These are phyloP conservation scores for cucumber (Cucumis sativus) DNA, from an alignment of 306 rosid genomes.

Conservation along the genomic window DNA sequence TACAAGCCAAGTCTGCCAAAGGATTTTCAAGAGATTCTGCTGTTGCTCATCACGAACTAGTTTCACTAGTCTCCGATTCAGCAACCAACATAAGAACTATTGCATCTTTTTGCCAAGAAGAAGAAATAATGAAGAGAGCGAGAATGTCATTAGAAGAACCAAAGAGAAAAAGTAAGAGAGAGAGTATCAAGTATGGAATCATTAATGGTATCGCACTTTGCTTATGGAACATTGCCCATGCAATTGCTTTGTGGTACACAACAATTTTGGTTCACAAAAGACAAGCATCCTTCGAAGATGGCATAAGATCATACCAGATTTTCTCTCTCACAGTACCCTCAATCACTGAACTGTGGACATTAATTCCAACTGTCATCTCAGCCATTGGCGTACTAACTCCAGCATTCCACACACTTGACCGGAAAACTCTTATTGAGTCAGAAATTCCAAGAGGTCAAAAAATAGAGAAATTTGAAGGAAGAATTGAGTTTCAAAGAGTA, in stretches of 20 bases:
- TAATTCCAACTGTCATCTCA: slow-evolving; percentile 72
- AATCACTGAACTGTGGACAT: slow-evolving; percentile 77
- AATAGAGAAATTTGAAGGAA: slow-evolving; percentile 37
- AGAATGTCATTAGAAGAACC: slow-evolving; percentile 45
- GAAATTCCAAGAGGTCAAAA: slow-evolving; percentile 36
- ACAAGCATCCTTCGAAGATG: slow-evolving; percentile 50
- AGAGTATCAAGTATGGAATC: slow-evolving; percentile 61
- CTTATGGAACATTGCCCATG: slow-evolving; percentile 92
- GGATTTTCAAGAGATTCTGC: slow-evolving; percentile 78
- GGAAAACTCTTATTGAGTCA: slow-evolving; percentile 58
- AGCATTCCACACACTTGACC: slow-evolving; percentile 65
- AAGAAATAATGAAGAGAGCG: slow-evolving; percentile 48
- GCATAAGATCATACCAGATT: slow-evolving; percentile 79
- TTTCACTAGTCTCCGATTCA: slow-evolving; percentile 69
- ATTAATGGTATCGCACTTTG: slow-evolving; percentile 76
- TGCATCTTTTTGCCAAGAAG: slow-evolving; percentile 84
- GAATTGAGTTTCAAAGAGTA: slow-evolving; percentile 43
- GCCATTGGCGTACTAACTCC: slow-evolving; percentile 69
- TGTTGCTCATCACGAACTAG: slow-evolving; percentile 54
- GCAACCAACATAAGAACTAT: slow-evolving; percentile 69
- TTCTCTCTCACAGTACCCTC: slow-evolving; percentile 93
- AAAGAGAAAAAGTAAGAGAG: slow-evolving; percentile 43
- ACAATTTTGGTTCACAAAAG: slow-evolving; percentile 42
- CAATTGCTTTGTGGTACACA: slow-evolving; percentile 85
- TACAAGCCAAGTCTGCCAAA: slow-evolving; percentile 83